These are phyloP conservation scores for Neonectria hederae DNA, from an alignment of 2,329 filamentous ascomycete species.

Conservation along the genomic window DNA sequence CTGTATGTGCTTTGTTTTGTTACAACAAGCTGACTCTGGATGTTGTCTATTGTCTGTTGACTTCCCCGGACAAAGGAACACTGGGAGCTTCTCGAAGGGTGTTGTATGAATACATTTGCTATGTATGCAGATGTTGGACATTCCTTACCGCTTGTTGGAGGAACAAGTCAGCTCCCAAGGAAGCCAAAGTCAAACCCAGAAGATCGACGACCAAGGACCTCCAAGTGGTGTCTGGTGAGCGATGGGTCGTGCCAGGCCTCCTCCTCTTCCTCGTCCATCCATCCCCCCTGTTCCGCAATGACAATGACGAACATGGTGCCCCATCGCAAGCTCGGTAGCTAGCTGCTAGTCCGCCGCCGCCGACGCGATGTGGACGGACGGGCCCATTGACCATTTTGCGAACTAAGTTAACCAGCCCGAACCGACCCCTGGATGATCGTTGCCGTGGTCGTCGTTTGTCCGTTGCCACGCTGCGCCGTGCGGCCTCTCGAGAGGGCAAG, in stretches of 20 bases:
- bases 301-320: slow-evolving; percentile 43
- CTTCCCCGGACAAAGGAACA: too few relatives aligned
- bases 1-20: background rate
- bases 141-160: background rate
- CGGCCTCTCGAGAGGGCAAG: background rate
- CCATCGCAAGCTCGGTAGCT: slow-evolving; percentile 43
- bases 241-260: background rate
- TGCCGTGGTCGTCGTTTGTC: slow-evolving; percentile 4
- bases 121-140: background rate
- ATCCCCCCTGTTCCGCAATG: slow-evolving; percentile 30
- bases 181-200: background rate
- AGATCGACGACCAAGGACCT: background rate
- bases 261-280: slow-evolving; percentile 6
- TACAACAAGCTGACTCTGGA: background rate
- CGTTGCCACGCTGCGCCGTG: slow-evolving; percentile 2
- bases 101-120: background rate
- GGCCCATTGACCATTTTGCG: too few relatives aligned
- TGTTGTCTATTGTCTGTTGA: background rate
- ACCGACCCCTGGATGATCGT: slow-evolving; percentile 5
- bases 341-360: slow-evolving; percentile 33
- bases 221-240: background rate
- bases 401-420: slow-evolving; percentile 4
- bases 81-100: background rate
- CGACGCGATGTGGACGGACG: slow-evolving; percentile 37
- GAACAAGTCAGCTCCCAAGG: background rate